A percentile compares a stretch with the other conserved stretches of the same genome.
Conservation (phyloP, 345 rosid species). For the Capsella bursapastoris region DNA sequence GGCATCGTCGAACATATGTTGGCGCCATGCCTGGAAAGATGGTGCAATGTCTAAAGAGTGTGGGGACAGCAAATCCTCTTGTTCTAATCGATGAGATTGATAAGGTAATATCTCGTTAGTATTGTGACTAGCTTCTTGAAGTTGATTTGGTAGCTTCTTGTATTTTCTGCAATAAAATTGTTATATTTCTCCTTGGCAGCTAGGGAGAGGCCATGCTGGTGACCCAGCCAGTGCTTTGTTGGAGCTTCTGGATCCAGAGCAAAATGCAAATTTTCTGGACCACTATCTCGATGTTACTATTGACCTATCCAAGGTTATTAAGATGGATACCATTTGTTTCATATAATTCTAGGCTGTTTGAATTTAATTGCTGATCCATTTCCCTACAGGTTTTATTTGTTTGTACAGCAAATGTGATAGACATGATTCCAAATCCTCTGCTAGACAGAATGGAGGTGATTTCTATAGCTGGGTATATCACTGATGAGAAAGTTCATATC, state of each 20-base stretch:
- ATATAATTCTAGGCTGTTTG: neutral
- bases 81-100: slow-evolving; percentile 99
- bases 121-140: slow-evolving; percentile 27
- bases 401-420: slow-evolving; percentile 98
- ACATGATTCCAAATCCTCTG: slow-evolving; percentile 93
- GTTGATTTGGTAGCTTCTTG: neutral
- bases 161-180: neutral
- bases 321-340: slow-evolving; percentile 26
- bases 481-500: slow-evolving; percentile 97
- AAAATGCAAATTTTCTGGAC: slow-evolving; percentile 97
- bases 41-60: slow-evolving; percentile 99
- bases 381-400: slow-evolving; percentile 87
- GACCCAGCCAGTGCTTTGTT: slow-evolving; percentile 99
- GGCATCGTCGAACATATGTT: slow-evolving; percentile 98
- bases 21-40: slow-evolving; percentile 99
- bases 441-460: slow-evolving; percentile 99
- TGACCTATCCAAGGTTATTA: slow-evolving; percentile 87
- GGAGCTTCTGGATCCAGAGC: slow-evolving; percentile 99
- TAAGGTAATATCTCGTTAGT: slow-evolving; percentile 60
- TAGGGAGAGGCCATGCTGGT: slow-evolving; percentile 97
- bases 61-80: slow-evolving; percentile 98
- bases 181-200: slow-evolving; percentile 52
- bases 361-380: slow-evolving; percentile 23
- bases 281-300: slow-evolving; percentile 98
- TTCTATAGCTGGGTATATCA: slow-evolving; percentile 96